Evolutionary conservation across 495 filamentous ascomycete genomes (phyloP), one percentile per base, ranked within the genome.

Genomic region (Penicillium chermesinum): DNA sequence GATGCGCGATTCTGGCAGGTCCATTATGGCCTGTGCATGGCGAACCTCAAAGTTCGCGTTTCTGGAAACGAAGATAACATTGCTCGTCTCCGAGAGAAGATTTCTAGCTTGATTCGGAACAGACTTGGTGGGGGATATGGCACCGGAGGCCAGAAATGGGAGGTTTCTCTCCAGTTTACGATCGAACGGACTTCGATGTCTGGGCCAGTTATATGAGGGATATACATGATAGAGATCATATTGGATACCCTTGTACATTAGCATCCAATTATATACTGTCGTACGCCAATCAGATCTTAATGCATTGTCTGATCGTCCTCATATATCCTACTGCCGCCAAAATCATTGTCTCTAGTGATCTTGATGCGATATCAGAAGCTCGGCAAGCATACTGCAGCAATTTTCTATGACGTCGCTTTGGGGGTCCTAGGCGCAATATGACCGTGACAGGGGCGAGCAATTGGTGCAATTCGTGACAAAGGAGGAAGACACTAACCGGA

Each of bases 1-100:
- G 91, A 96, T 60, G 91, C 89, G 1, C 78, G 86, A 58, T 95
- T 98, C 69, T 98, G 93, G 93, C 93, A 98, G 72, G 94, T 96
- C 15, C 93, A 98, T 66, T 95, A 97, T 62, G 91, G 93, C 2
- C 73, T 96, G 33, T 93, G 87, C 59, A 95, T 96, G 86, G 93
- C 93, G 10, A 96, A 91, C 54, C 58, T 98, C 50, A 95, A 91
- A 69, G 58, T 98, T 13, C 74, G 83, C 22, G 78, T 90, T 1
- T 67, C 70, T 36, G 78, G 78, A 12, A 81, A 82, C 15, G 86
- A 87, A 40, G 79, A 84, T 4, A 75, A 78, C n/a, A 66, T 89
- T 36, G 69, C 69, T 39, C 79, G 83, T 45, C 64, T 96, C 49
- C 78, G 89, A 39, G 83, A 86, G 44, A 80, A 86, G 39, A 74